Percentiles rank a stretch among this genome's conserved stretches.
Evolutionary conservation across 108 stramenopile species (phyloP).

Genomic region (Skeletonema costatum): DNA sequence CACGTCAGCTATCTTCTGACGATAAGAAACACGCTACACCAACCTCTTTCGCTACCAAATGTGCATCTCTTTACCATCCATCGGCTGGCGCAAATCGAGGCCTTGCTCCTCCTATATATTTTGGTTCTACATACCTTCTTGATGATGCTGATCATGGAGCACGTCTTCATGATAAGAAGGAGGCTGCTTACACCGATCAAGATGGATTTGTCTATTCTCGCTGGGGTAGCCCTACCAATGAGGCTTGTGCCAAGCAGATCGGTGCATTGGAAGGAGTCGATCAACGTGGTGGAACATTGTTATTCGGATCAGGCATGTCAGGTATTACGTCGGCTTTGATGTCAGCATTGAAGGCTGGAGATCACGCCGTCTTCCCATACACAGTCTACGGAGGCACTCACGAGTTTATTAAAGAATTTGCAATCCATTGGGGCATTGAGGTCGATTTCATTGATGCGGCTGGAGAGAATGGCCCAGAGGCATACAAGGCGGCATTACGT

Average conservation of each 20-base stretch:
- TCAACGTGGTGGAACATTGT: slow-evolving; percentile 37
- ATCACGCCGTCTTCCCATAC: slow-evolving; percentile 84
- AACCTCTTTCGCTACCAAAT: slow-evolving; percentile 58
- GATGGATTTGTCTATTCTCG: slow-evolving; percentile 59
- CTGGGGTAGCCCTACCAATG: slow-evolving; percentile 60
- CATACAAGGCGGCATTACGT: slow-evolving; percentile 41
- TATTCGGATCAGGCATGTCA: slow-evolving; percentile 79
- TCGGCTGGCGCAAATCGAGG: slow-evolving; percentile 44
- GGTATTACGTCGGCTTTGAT: slow-evolving; percentile 67
- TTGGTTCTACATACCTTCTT: slow-evolving; percentile 53
- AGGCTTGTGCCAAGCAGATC: slow-evolving; percentile 56
- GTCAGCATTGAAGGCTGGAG: slow-evolving; percentile 67
- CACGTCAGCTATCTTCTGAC: slow-evolving; percentile 18
- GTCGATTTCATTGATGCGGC: slow-evolving; percentile 52
- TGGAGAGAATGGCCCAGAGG: slow-evolving; percentile 40
- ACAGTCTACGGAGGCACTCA: slow-evolving; percentile 94
- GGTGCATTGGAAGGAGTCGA: slow-evolving; percentile 59
- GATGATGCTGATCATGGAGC: slow-evolving; percentile 61
- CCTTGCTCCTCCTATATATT: slow-evolving; percentile 55
- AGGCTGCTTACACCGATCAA: slow-evolving; percentile 53
- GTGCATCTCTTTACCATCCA: slow-evolving; percentile 54
- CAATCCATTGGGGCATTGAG: slow-evolving; percentile 49
- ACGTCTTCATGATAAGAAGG: slow-evolving; percentile 56
- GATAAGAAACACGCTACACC: slow-evolving; percentile 25
- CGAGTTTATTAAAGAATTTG: slow-evolving; percentile 64